These are phyloP conservation scores for Dactylellina leptospora DNA, from an alignment of 2,329 filamentous ascomycete species.

Conservation along the genomic window DNA sequence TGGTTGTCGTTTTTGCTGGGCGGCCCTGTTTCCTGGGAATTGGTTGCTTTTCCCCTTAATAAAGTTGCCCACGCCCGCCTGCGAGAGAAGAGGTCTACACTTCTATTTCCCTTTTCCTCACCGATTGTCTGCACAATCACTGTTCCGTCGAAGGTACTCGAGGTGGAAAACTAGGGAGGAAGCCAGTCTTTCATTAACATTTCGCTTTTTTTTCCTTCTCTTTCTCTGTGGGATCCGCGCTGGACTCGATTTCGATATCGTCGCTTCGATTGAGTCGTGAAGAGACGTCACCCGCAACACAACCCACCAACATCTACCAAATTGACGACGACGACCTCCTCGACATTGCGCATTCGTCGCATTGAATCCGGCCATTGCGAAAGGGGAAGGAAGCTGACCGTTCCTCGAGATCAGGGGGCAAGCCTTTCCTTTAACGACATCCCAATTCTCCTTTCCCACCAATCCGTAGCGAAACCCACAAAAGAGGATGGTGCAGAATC, in stretches of 20 bases:
- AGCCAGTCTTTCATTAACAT: slow-evolving; percentile 52
- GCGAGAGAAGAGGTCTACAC: slow-evolving; percentile 7
- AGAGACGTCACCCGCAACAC: slow-evolving; percentile 31
- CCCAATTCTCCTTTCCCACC: neutral
- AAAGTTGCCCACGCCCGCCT: slow-evolving; percentile 12
- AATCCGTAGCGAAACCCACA: neutral
- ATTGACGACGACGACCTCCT: neutral
- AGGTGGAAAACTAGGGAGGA: slow-evolving; percentile 23
- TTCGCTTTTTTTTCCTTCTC: slow-evolving; percentile 50
- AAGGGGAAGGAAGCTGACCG: too few species aligned
- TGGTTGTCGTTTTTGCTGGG: slow-evolving; percentile 11
- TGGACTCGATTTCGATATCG: slow-evolving; percentile 24
- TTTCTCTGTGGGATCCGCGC: slow-evolving; percentile 42
- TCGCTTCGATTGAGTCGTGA: slow-evolving; percentile 27
- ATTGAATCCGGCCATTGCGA: too few species aligned
- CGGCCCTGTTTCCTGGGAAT: slow-evolving; percentile 17
- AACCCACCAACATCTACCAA: too few species aligned
- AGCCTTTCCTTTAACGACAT: neutral
- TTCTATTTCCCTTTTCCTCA: slow-evolving; percentile 39
- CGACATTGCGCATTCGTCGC: too few species aligned
- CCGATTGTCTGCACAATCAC: slow-evolving; percentile 31
- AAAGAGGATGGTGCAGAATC: slow-evolving; percentile 49
- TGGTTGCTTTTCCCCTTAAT: slow-evolving; percentile 51
- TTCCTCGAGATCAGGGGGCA: neutral
- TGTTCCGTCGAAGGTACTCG: slow-evolving; percentile 7